Evolutionary conservation across 2,329 filamentous ascomycete species (phyloP), one percentile per base, ranked within the genome.

Genomic region (Pseudocercospora musae): DNA sequence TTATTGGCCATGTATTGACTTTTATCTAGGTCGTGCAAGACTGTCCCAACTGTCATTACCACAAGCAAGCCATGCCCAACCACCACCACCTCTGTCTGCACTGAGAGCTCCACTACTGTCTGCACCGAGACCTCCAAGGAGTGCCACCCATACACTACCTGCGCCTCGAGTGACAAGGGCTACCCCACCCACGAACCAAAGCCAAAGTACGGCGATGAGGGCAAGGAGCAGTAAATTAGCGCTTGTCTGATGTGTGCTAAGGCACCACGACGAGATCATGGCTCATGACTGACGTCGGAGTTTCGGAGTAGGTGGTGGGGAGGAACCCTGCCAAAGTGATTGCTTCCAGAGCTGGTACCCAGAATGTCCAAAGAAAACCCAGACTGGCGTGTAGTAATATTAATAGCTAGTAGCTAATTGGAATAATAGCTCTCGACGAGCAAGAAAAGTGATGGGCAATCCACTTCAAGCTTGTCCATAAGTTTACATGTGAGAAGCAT

Each of bases 101-200:
- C 46, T 15, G 44, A 56, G 31, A 57, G 31, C 52, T 62, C 64
- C 21, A 49, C 59, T 21, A 57, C 61, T 20, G 57, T 66, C 46
- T 66, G 64, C 61, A 66, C 61, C 53, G 56, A 61, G 42, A 66
- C 55, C 21, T 57, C 61, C 20, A 59, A 49, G 46, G 48, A 62
- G 46, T 66, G 64, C 61, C 18, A 61, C 27, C 57, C 52, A 21
- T 44, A 31, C 13, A 59, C 48, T 21, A 46, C 25, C 15, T 62
- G 60, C 60, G 37, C 49, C 23, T 27, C 23, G 15, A 62, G 33
- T 5, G 33, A 62, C 31, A 31, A 48, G 13, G 54, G 56, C 60
- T 62, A 62, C 60, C 57, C 60, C 52, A 57, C 57, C 48, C 55
- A 54, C 20, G 53, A 37, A 13, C 42, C 60, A 29, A 49, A 62